Base-by-base conservation (phyloP, 202 grass and related monocot species). In the Dendrocalamus latiflorus region DNA sequence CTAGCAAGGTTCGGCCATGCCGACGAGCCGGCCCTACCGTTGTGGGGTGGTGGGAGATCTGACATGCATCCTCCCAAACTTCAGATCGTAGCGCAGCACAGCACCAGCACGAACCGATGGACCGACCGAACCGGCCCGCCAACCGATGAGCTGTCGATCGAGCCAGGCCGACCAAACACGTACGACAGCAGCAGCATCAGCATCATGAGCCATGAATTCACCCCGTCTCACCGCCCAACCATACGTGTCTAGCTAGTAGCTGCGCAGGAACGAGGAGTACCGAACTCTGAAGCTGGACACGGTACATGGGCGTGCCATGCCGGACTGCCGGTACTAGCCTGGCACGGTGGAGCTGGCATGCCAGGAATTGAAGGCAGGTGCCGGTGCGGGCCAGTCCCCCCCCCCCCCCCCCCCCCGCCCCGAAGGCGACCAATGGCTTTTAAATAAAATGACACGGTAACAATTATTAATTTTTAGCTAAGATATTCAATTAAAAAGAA, bases 121-220 rank as follows among this genome's bases (percentile, higher is more conserved):
- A n/a, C n/a, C n/a, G n/a, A n/a, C n/a, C n/a, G n/a, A n/a, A n/a
- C n/a, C n/a, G n/a, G n/a, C n/a, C n/a, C n/a, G n/a, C n/a, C n/a
- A n/a, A 39, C 68, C 56, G 6, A 6, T 36, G 72, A 76, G 63
- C 73, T 68, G 82, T 60, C 81, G 59, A 72, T n/a, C 56, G 38
- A 28, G 21, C 73, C 55, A 61, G 59, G 6, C 10, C 53, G 53
- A 42, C 12, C 53, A 6, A 42, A 16, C 72, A 15, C 1, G n/a
- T n/a, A n/a, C 12, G 7, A 76, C 25, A 22, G n/a, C 36, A 9
- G 1, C 38, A 59, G 17, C 38, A 45, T 4, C 65, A 30, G 41
- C 69, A 62, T 48, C n/a, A n/a, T n/a, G 10, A 26, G 13, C 44
- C 22, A 47, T 45, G 13, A 26, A 26, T 13, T 45, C 74, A n/a